Percentiles rank a stretch among this genome's conserved stretches.
These are phyloP conservation scores for Mycena alexandri DNA, from an alignment of 768 basidiomycete genomes.

Conservation along the genomic window DNA sequence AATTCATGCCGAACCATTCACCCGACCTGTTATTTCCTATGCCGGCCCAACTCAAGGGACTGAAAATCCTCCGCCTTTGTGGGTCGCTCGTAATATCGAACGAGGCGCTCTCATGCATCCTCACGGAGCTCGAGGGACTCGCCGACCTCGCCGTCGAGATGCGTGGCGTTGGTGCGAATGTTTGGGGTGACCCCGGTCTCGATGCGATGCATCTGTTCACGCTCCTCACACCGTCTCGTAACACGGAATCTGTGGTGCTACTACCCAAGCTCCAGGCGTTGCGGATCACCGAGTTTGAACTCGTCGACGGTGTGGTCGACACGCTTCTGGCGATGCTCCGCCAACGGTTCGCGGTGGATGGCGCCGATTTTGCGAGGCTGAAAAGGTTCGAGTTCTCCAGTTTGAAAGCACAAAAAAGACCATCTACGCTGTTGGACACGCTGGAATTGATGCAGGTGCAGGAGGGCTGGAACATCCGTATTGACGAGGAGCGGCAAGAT, in stretches of 20 bases:
- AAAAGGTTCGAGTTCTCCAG: constrained; percentile 1
- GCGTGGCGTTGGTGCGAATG: too few relatives aligned
- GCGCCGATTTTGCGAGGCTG: neutral
- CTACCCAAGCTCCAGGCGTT: neutral
- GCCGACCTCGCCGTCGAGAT: constrained; percentile 10
- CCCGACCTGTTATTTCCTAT: neutral
- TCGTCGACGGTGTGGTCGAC: neutral
- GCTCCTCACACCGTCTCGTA: neutral
- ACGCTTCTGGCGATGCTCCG: constrained; percentile 16
- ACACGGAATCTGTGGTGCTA: neutral
- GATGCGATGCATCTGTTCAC: constrained; percentile 1
- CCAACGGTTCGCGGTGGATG: neutral
- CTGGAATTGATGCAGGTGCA: neutral
- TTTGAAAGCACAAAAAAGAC: neutral
- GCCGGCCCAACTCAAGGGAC: constrained; percentile 8
- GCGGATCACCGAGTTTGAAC: neutral
- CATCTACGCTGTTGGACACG: neutral
- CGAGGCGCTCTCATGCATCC: neutral
- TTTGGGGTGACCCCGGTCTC: neutral
- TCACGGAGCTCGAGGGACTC: constrained; percentile 2
- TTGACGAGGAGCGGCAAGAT: neutral
- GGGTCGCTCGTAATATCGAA: constrained; percentile 6
- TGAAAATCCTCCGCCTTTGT: constrained; percentile 15
- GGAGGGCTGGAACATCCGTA: constrained; percentile 10
- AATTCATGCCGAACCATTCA: neutral